Base-by-base conservation (phyloP, 2,329 filamentous ascomycete species). In the Madurella mycetomatis region DNA sequence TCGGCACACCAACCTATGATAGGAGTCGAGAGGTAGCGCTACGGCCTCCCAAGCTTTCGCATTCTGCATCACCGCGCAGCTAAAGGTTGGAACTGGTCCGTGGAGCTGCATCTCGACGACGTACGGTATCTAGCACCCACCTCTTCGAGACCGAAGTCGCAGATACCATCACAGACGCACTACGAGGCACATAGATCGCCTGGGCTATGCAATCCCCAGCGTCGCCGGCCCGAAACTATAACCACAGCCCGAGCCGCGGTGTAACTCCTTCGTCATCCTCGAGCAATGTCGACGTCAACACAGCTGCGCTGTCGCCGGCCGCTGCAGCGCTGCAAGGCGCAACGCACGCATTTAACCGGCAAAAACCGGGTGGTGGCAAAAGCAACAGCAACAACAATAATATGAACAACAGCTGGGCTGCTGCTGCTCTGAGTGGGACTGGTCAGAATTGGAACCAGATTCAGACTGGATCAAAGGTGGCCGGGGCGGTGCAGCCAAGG, bases 241-340 rank as follows among this genome's bases (percentile, higher is more conserved):
- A 12, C 19, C 40, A 52, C 5, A 47, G n/a, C 30, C 39, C 44
- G 37, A 44, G 17, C 52, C 49, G 48, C 47, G 39, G 45, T 25
- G 17, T 34, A 41, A 34, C 55, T 40, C 9, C 47, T 31, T 13
- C 37, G 11, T 30, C 46, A 18, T 40, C 42, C 50, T 13, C 55
- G 31, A 37, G 31, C 41, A 54, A 55, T 56, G 54, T 54, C 41
- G 37, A 47, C 25, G n/a, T n/a, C n/a, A 57, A 40, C 43, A 41
- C 51, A 5, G 42, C 58, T 7, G 46, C 51, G 40, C 39, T 54
- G 16, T 53, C 62, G n/a, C 51, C 62, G 13, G 60, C 62, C n/a
- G 79, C 79, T 47, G 60, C 62, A 12, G 79, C 79, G 47, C 69
- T 83, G 53, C 74, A 71, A 54, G 81, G 81, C 49, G 81, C 81